Evolutionary conservation across 192 early-diverging fungal genomes (phyloP).

Genomic region (Spizellomyces sp.): DNA sequence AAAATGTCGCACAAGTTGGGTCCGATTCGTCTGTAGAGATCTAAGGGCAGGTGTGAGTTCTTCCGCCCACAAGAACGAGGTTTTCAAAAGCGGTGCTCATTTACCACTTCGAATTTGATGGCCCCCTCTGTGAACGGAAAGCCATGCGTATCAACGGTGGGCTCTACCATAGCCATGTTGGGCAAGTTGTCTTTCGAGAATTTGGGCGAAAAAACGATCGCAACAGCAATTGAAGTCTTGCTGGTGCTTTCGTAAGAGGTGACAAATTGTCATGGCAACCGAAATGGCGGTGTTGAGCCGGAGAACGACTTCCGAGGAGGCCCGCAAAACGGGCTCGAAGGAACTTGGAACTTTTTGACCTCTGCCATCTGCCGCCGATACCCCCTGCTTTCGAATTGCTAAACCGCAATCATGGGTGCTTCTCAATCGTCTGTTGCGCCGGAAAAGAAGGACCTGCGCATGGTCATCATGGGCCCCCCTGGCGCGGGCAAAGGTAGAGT

Average conservation of each 20-base stretch:
- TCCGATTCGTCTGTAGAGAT: conserved; percentile 56
- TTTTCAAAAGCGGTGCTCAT: not conserved
- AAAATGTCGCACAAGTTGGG: conserved; percentile 81
- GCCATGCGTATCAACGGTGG: conserved; percentile 37
- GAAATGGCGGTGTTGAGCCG: too few relatives aligned
- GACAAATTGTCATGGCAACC: too few relatives aligned
- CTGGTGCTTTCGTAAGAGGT: too few relatives aligned
- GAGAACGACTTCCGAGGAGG: too few relatives aligned
- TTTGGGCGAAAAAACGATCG: too few relatives aligned
- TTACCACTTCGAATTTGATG: conserved; percentile 44
- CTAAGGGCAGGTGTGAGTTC: conserved; percentile 13
- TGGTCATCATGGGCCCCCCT: conserved; percentile 88
- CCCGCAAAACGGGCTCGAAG: too few relatives aligned
- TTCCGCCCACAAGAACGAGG: not conserved
- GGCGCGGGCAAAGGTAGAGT: conserved; percentile 50
- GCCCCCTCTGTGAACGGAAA: conserved; percentile 40
- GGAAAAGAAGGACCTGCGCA: conserved; percentile 52
- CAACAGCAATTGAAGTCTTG: too few relatives aligned
- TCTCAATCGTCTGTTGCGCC: conserved; percentile 28
- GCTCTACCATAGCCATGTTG: conserved; percentile 54
- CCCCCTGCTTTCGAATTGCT: too few relatives aligned
- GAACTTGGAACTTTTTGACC: too few relatives aligned
- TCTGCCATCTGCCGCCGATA: too few relatives aligned
- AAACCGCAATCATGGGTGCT: not conserved
- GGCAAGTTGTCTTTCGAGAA: not conserved